Evolutionary conservation across 805 yeast genomes (phyloP), one percentile per base, ranked within the genome.

Genomic region (Crinitomyces ghanaensis): DNA sequence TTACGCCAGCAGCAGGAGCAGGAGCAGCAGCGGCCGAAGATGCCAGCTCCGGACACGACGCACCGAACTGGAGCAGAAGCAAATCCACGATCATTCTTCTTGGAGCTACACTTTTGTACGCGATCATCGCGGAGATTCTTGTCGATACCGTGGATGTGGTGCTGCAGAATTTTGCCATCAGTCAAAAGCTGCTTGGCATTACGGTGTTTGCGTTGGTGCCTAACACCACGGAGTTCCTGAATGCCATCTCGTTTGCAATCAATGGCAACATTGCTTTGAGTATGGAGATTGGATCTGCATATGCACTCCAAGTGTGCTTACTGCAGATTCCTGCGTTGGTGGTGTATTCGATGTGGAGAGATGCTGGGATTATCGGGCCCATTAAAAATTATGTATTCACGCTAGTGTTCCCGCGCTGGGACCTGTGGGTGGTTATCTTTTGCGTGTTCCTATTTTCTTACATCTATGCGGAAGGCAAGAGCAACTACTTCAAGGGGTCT

Each of bases 251-350:
- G 17, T 91, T 91, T 62, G 98, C 98, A 0, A 74, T 84, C 45
- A 75, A 88, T 46, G 98, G 98, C 1, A 91, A 91, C 45, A 95
- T 91, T 35, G 95, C 98, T 1, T 63, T 91, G 29, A 82, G 95
- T 2, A 82, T 91, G 94, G 98, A 91, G 53, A 91, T 91, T 56
- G 98, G 98, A 39, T 77, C 93, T 41, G 98, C 98, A 0, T 91
- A 91, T 53, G 98, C 95, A 0, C 65, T 91, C 38, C 98, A 91
- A 56, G 98, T 91, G 11, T 88, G 95, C 46, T 63, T 91, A 38
- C 66, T 91, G 43, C 98, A 91, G 54, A 82, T 91, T 30, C 98
- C 98, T 1, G 76, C 91, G 2, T 68, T 91, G 51, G 93, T 85
- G 7, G 51, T 88, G 8, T 84, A 70, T 51, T 78, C 95, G 2